A percentile compares a stretch with the other conserved stretches of the same genome.
Evolutionary conservation across 1,284 basidiomycete species (phyloP).

Genomic region (Puccinia novopanici): DNA sequence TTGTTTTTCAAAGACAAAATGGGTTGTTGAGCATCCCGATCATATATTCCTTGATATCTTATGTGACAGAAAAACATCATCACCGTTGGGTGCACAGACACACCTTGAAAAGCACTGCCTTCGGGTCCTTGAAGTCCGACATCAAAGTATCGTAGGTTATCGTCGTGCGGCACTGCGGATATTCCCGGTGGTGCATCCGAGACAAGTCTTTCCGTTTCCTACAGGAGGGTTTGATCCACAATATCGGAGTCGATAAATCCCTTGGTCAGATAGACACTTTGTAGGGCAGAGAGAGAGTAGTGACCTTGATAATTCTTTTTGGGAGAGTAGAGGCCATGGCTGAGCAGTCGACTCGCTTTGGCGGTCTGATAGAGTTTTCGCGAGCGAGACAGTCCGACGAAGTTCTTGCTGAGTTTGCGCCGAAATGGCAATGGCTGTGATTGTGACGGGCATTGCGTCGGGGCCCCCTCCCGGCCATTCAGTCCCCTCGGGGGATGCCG

Average conservation of each 20-base stretch:
- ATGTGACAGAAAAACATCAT: slow-evolving; percentile 7
- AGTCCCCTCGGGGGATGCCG: too few species aligned
- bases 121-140: slow-evolving; percentile 92
- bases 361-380: too few species aligned
- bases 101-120: slow-evolving; percentile 90
- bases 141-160: slow-evolving; percentile 98
- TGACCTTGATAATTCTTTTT: slow-evolving; percentile 43
- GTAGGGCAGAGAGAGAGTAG: neutral
- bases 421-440: too few species aligned
- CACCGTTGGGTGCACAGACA: slow-evolving; percentile 17
- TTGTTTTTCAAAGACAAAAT: neutral
- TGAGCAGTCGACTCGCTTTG: neutral
- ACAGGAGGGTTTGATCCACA: neutral
- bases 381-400: too few species aligned
- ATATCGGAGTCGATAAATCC: neutral
- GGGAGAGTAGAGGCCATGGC: slow-evolving; percentile 19
- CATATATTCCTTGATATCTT: slow-evolving; percentile 29
- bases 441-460: too few species aligned
- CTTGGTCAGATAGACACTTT: neutral
- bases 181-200: slow-evolving; percentile 96
- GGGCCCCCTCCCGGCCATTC: too few species aligned
- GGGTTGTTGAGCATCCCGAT: neutral
- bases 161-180: slow-evolving; percentile 87
- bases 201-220: slow-evolving; percentile 96
- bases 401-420: too few species aligned